phyloP scores from a whole-genome alignment of 495 filamentous ascomycete species.

The Neurospora hispaniola region DNA sequence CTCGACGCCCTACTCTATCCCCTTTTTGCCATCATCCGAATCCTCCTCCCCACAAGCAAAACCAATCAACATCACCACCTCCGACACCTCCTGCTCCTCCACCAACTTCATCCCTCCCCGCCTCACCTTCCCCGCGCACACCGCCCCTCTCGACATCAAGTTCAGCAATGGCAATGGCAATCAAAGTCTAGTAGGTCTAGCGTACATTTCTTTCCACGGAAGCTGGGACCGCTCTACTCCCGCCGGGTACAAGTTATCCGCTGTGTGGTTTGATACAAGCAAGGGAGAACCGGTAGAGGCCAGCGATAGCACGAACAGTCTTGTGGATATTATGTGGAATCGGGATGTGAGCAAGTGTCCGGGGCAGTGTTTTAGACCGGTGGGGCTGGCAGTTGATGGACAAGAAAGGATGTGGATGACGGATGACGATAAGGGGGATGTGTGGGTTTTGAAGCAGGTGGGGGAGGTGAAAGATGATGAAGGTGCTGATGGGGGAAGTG shows the following conservation, averaged over 20 bases:
- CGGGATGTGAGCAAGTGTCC: conserved; percentile 34
- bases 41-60: not conserved
- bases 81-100: conserved; percentile 37
- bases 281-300: conserved; percentile 32
- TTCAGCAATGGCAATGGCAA: conserved; percentile 25
- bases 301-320: conserved; percentile 29
- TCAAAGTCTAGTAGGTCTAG: conserved; percentile 10
- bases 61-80: conserved; percentile 12
- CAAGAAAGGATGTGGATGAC: conserved; percentile 43
- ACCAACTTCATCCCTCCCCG: conserved; percentile 31
- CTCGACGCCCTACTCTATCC: not conserved
- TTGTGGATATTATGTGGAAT: conserved; percentile 42
- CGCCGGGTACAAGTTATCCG: conserved; percentile 45
- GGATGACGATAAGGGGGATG: conserved; percentile 47
- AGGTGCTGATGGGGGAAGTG: not conserved
- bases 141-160: conserved; percentile 50
- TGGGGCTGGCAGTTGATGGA: conserved; percentile 41
- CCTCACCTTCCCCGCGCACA: conserved; percentile 48
- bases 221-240: conserved; percentile 44
- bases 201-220: conserved; percentile 36
- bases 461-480: not conserved
- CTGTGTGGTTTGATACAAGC: conserved; percentile 27
- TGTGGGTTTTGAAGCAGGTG: conserved; percentile 37
- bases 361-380: conserved; percentile 43
- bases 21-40: not conserved